Evolutionary conservation across 352 stramenopile species (phyloP).

Genomic region (Aphanomyces cochlioides): DNA sequence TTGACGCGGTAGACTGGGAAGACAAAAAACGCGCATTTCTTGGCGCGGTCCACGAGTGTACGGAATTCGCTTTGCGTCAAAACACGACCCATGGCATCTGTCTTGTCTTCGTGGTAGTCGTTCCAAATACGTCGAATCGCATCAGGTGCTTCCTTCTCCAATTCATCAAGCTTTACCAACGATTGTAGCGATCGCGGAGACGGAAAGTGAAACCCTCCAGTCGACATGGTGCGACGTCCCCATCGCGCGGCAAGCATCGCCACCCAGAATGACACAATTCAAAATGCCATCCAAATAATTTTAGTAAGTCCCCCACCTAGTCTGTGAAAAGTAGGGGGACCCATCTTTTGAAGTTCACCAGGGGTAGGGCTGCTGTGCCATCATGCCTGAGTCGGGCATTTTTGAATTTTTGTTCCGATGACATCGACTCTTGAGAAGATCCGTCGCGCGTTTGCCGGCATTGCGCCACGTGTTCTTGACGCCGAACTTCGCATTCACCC

Average conservation of each 20-base stretch:
- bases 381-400: too few species aligned
- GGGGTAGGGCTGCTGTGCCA: not conserved
- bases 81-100: conserved; percentile 59
- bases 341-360: not conserved
- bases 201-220: conserved; percentile 76
- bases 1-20: conserved; percentile 69
- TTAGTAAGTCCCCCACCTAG: too few species aligned
- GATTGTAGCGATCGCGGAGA: conserved; percentile 70
- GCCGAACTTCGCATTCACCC: conserved; percentile 9
- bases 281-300: too few species aligned
- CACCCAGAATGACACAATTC: too few species aligned
- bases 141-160: conserved; percentile 56
- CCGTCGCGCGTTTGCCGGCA: conserved; percentile 18
- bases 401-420: not conserved
- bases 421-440: conserved; percentile 16
- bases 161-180: conserved; percentile 79
- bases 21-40: conserved; percentile 65
- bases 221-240: conserved; percentile 21
- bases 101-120: conserved; percentile 71
- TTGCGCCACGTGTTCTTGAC: conserved; percentile 22
- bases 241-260: not conserved
- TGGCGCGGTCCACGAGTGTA: conserved; percentile 47
- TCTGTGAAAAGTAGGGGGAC: not conserved
- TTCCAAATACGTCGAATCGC: conserved; percentile 73
- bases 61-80: conserved; percentile 44